Conservation (phyloP, 1,284 basidiomycete genomes). For the Sphaerobolus stellatus region DNA sequence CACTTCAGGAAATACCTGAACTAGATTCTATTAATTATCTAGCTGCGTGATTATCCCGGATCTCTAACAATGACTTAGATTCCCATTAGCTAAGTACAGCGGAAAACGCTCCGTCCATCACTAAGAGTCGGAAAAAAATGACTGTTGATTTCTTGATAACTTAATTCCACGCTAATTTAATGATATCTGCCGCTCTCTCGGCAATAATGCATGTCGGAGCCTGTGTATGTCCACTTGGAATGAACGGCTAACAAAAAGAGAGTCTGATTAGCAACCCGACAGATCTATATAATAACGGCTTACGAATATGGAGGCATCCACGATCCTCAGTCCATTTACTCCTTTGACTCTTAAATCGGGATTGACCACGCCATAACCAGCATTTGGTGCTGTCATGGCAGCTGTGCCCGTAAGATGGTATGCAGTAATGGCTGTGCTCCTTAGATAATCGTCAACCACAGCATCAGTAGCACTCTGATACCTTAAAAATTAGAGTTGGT, state of each 20-base stretch:
- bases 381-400: constrained; percentile 21
- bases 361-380: constrained; percentile 22
- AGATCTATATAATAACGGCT: not conserved
- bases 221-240: constrained; percentile 23
- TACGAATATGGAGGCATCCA: constrained; percentile 30
- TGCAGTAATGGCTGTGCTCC: constrained; percentile 22
- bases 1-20: too few species aligned
- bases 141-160: too few species aligned
- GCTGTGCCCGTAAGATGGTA: constrained; percentile 26
- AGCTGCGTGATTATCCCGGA: too few species aligned
- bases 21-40: too few species aligned
- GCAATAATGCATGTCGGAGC: constrained; percentile 14
- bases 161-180: not conserved
- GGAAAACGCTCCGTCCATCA: too few species aligned
- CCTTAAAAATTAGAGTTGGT: too few species aligned
- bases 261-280: not conserved
- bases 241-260: constrained; percentile 15
- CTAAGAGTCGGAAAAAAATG: too few species aligned
- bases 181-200: constrained; percentile 8
- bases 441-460: too few species aligned
- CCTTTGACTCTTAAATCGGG: constrained; percentile 28
- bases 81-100: too few species aligned
- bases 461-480: too few species aligned
- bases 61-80: too few species aligned
- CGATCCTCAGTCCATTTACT: constrained; percentile 23